Percentiles rank a stretch among this genome's conserved stretches.
Evolutionary conservation across 345 rosid species (phyloP).

Genomic region (Rhodomyrtus tomentosa): DNA sequence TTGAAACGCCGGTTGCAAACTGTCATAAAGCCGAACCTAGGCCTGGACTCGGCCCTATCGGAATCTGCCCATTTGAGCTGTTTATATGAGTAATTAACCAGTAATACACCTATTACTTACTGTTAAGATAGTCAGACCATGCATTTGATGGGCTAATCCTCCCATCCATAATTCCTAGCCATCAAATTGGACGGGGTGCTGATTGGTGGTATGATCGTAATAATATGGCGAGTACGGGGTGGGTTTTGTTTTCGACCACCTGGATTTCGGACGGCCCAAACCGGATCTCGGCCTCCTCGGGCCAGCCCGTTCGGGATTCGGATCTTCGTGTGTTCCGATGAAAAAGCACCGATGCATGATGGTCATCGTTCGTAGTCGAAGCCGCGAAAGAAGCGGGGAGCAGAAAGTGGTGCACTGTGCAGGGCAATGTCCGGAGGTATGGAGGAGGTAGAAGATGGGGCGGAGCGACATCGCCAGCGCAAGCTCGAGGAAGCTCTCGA

Average conservation of each 20-base stretch:
- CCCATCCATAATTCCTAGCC: neutral
- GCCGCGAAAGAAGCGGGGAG: neutral
- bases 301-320: neutral
- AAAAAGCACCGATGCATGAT: neutral
- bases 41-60: neutral
- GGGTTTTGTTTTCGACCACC: neutral
- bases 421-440: neutral
- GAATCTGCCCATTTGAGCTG: neutral
- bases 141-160: neutral
- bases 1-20: neutral
- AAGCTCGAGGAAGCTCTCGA: constrained; percentile 91
- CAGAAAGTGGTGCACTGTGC: too few relatives aligned
- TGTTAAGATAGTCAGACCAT: neutral
- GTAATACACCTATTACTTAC: neutral
- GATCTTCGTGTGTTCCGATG: neutral
- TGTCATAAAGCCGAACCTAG: neutral
- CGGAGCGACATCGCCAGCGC: constrained; percentile 49
- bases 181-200: neutral
- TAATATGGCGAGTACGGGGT: neutral
- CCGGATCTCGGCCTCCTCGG: neutral
- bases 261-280: neutral
- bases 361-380: neutral
- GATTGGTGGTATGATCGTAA: neutral
- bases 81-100: neutral
- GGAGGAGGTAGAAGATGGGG: constrained; percentile 41